Evolutionary conservation across 1,139 yeast genomes (phyloP).

Genomic region (Arxiozyma heterogenica): DNA sequence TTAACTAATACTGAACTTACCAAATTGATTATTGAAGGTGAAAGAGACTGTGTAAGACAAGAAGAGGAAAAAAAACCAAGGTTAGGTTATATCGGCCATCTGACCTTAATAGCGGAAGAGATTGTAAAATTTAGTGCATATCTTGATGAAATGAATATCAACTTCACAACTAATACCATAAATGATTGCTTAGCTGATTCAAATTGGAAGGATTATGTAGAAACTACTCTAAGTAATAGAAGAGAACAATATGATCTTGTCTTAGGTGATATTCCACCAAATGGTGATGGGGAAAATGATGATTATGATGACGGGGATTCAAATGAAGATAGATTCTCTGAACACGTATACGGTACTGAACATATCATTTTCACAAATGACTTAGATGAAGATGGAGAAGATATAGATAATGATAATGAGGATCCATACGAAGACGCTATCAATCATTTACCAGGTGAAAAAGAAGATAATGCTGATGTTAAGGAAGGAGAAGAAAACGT

Average conservation of each 20-base stretch:
- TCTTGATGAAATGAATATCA: conserved; percentile 31
- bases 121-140: conserved; percentile 71
- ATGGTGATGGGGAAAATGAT: conserved; percentile 24
- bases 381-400: conserved; percentile 8
- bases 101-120: conserved; percentile 91
- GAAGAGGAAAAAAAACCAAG: conserved; percentile 53
- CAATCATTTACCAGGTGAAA: neutral
- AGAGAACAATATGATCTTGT: conserved; percentile 94
- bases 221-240: conserved; percentile 74
- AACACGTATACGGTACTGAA: conserved; percentile 2
- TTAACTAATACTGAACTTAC: conserved; percentile 75
- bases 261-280: conserved; percentile 51
- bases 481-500: neutral
- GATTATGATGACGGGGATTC: conserved; percentile 22
- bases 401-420: conserved; percentile 30
- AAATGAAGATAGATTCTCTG: conserved; percentile 10
- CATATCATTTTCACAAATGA: conserved; percentile 3
- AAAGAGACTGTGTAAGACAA: conserved; percentile 59
- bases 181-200: conserved; percentile 35
- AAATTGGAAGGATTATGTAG: conserved; percentile 78
- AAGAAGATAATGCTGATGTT: conserved; percentile 1
- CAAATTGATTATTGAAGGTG: conserved; percentile 77
- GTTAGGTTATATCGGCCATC: conserved; percentile 95
- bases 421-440: conserved; percentile 5
- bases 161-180: conserved; percentile 24